Percentiles rank a stretch among this genome's conserved stretches.
Evolutionary conservation across 805 yeast species (phyloP).

Genomic region (Kodamaea kaohsiungensis): DNA sequence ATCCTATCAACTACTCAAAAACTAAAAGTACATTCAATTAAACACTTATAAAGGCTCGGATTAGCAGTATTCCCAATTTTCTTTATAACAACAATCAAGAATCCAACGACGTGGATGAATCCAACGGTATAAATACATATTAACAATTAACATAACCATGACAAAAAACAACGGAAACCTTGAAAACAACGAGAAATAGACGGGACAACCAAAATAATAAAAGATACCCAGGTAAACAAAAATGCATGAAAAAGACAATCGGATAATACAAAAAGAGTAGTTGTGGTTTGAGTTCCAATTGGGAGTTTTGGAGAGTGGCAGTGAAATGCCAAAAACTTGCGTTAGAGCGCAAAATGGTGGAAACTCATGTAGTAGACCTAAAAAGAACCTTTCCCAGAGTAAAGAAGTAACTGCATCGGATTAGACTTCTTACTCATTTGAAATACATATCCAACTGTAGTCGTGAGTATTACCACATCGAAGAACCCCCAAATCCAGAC

Average conservation of each 20-base stretch:
- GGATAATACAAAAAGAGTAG: neutral
- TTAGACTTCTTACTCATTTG: too few species aligned
- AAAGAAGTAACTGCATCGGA: too few species aligned
- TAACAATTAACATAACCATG: conserved; percentile 3
- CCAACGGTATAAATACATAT: neutral
- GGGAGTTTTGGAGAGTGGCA: too few species aligned
- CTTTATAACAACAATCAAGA: neutral
- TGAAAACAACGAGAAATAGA: conserved; percentile 4
- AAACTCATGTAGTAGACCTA: too few species aligned
- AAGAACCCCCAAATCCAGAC: conserved; percentile 19
- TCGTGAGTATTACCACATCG: conserved; percentile 17
- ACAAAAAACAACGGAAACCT: conserved; percentile 1
- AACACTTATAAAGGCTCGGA: conserved; percentile 1
- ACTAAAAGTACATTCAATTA: conserved; percentile 1
- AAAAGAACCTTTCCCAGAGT: too few species aligned
- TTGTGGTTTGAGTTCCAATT: neutral
- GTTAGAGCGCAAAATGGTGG: too few species aligned
- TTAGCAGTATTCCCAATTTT: neutral
- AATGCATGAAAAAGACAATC: conserved; percentile 5
- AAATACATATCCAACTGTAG: too few species aligned
- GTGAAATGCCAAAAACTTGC: too few species aligned
- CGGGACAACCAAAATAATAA: conserved; percentile 3
- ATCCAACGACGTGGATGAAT: neutral
- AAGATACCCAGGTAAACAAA: conserved; percentile 2
- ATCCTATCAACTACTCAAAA: neutral